Evolutionary conservation across 1,284 basidiomycete genomes (phyloP), one percentile per base, ranked within the genome.

Genomic region (Testicularia cyperi): DNA sequence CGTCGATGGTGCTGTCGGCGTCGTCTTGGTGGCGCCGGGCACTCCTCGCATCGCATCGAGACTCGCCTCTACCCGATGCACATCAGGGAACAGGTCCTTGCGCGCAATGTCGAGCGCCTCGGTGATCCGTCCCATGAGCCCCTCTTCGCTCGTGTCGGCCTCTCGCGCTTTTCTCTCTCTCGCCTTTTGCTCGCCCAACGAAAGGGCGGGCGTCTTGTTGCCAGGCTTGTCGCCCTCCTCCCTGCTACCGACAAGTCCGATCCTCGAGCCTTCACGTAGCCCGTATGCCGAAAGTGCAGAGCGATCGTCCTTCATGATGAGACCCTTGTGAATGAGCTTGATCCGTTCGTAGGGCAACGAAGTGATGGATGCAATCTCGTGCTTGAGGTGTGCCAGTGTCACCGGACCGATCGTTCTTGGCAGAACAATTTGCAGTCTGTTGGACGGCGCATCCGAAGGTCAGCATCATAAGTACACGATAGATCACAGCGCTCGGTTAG

Each of bases 291-390:
- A 30, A 14, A 76, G 65, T 6, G 67, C 27, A 0, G 65, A 49
- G 6, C 62, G 58, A 30, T 74, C 72, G 38, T 75, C 74, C 22
- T 62, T 61, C 42, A 76, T 51, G 18, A 74, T 36, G 14, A 73
- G 44, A 2, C 74, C 74, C 10, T 55, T 39, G 28, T 58, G 60
- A 33, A 72, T 62, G 19, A 76, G 45, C 36, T 69, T 65, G 42
- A 69, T 48, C 26, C 68, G 61, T 6, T 66, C 54, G 24, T 48
- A 56, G 6, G 72, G 67, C 0, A 76, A 37, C 20, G 55, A 53
- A 3, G 70, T 75, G 29, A 70, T 51, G 5, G 68, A 44, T 1
- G 68, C 43, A 25, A 75, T 48, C 27, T 65, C 63, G 25, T 67
- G 54, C 31, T 70, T 70, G 34, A 76, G 55, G 34, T 69, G 46